A percentile compares a stretch with the other conserved stretches of the same genome.
phyloP scores from a whole-genome alignment of 1,139 yeast species.

The Candida sojae region DNA sequence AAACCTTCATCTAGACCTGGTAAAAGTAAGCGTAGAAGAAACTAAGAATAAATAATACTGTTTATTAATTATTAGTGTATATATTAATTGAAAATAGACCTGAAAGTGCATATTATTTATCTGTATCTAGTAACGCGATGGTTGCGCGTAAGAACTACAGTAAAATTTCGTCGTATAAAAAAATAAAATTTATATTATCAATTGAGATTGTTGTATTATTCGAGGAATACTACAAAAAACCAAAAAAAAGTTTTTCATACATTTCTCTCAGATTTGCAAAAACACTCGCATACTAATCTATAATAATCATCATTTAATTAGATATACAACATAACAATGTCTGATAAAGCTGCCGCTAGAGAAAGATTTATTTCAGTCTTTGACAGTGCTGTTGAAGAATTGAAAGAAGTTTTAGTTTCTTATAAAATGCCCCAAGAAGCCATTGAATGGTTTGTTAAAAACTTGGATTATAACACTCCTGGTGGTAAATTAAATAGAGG shows the following conservation, averaged over 20 bases:
- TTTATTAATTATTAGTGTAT: background rate
- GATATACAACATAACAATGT: conserved; percentile 10
- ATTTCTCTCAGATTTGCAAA: no score
- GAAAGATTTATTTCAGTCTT: conserved; percentile 72
- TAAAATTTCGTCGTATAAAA: no score
- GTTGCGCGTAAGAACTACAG: background rate
- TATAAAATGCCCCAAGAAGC: conserved; percentile 91
- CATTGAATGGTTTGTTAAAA: conserved; percentile 77
- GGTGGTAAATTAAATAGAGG: conserved; percentile 99
- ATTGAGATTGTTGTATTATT: no score
- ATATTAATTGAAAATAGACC: background rate
- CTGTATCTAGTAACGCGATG: background rate
- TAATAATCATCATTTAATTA: no score
- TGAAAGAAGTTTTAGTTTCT: conserved; percentile 58
- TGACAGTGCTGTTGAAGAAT: conserved; percentile 77
- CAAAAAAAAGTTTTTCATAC: no score
- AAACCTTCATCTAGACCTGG: conserved; percentile 60
- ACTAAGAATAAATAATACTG: conserved; percentile 8
- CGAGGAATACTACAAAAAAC: no score
- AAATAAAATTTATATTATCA: no score
- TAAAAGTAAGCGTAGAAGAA: conserved; percentile 59
- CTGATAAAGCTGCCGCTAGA: conserved; percentile 45
- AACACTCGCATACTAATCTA: no score
- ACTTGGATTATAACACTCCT: conserved; percentile 83
- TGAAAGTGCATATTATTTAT: background rate